Evolutionary conservation across 2,329 filamentous ascomycete genomes (phyloP), one percentile per base, ranked within the genome.

Genomic region (Phaeophleospora eucalypticola): DNA sequence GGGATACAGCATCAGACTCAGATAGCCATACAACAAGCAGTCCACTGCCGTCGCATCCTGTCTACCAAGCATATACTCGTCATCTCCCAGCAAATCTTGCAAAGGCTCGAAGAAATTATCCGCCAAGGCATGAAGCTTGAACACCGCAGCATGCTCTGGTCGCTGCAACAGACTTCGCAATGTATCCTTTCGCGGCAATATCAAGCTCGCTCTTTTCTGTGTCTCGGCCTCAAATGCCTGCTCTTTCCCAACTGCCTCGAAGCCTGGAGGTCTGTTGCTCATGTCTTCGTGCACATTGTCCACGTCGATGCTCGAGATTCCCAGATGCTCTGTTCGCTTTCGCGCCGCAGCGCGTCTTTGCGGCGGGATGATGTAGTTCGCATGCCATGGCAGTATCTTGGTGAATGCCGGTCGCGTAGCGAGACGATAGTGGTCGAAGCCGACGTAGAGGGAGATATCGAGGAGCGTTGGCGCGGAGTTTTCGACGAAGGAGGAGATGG

Each of bases 391-490:
- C 33, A 97, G 80, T 46, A 96, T 79, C 4, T 75, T 72, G 56
- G 84, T 88, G 70, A 89, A 95, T 32, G 88, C 84, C 2, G 89
- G 87, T 14, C 89, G 82, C 3, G 89, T 95, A 40, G 78, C 72
- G 36, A 77, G 73, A 45, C 82, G 76, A 79, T 93, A 98, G 72
- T 97, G 96, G 54, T 89, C 82, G 47, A 85, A 87, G 24, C 89
- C 93, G 53, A 93, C 86, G 67, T 94, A 97, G 58, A 97, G 83
- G 42, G 84, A 90, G 47, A 96, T 82, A 59, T 94, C 87, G 59
- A 96, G 67, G 50, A 97, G 79, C 24, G 85, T 81, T 41, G 83
- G 81, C n/a, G 85, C 87, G 48, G 84, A 82, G 19, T 83, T 79
- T 64, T 83, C 76, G 57, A 96, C 72, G 68, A 90, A 90, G 52